A percentile compares a stretch with the other conserved stretches of the same genome.
Evolutionary conservation across 768 basidiomycete species (phyloP).

Genomic region (Phanerodontia chrysosporium): DNA sequence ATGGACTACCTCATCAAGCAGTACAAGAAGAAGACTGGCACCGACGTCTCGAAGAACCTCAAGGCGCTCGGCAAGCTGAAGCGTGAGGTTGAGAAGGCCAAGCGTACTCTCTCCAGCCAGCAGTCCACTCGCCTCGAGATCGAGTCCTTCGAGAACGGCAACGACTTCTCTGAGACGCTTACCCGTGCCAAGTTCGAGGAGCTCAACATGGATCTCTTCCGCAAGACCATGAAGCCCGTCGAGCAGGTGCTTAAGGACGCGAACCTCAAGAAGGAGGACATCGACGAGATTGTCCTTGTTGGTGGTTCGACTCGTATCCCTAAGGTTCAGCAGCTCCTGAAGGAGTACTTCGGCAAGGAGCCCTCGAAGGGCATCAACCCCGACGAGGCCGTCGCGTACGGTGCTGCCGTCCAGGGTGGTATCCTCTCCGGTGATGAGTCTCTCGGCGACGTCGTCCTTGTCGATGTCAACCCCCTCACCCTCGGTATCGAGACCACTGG

Average conservation of each 20-base stretch:
- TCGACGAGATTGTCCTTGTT: conserved; percentile 91
- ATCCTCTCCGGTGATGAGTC: conserved; percentile 94
- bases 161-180: conserved; percentile 95
- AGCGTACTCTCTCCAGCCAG: conserved; percentile 78
- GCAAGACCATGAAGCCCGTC: conserved; percentile 99
- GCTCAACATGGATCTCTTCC: conserved; percentile 97
- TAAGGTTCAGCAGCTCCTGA: conserved; percentile 97
- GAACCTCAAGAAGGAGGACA: conserved; percentile 94
- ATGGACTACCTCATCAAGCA: conserved; percentile 64
- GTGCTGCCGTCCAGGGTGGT: conserved; percentile 98
- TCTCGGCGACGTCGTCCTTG: conserved; percentile 86
- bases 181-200: conserved; percentile 99
- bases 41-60: conserved; percentile 53
- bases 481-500: conserved; percentile 99
- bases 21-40: conserved; percentile 65
- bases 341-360: conserved; percentile 97
- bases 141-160: conserved; percentile 92
- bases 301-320: conserved; percentile 99
- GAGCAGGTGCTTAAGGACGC: conserved; percentile 99
- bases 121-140: conserved; percentile 92
- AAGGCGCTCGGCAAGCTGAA: conserved; percentile 67
- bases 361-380: conserved; percentile 99
- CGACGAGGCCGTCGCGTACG: conserved; percentile 98
- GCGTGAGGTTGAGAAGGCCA: conserved; percentile 69
- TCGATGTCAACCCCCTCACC: conserved; percentile 95